Base-by-base conservation (phyloP, 371 early-diverging fungal species). In the Parasitella parasitica region DNA sequence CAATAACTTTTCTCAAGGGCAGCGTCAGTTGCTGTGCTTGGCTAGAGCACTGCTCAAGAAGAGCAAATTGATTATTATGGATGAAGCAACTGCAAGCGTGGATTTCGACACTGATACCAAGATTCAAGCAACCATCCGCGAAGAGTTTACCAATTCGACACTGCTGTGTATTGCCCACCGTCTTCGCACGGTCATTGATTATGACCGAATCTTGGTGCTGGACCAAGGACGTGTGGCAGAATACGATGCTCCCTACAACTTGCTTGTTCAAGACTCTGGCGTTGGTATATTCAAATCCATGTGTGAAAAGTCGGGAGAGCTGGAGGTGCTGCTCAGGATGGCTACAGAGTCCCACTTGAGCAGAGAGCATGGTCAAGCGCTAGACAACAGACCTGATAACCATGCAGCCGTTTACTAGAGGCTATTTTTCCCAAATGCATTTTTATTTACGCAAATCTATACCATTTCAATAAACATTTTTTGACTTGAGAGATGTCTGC, bases 111-210 rank as follows among this genome's bases (percentile, higher is more conserved):
- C 92, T 4, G 93, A 94, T 56, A 78, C 86, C 50, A 73, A 83
- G 70, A 92, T 95, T 62, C 94, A 93, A 61, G 67, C 80, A 28
- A 93, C 93, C 1, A 94, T 97, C 58, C 85, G 94, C 20, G 59
- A 75, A 24, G 89, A 90, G 58, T 90, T 89, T 67, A 59, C 61
- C 16, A 64, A 86, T 52, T 82, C 87, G 7, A 87, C 93, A 0
- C 66, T 91, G 39, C 61, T 93, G 34, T 86, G 88, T 55, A 90
- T 94, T 72, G 93, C 94, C 4, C 92, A 94, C 61, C 86, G 92
- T 6, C 79, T 93, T 66, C 83, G 89, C 67, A 94, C 94, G 0
- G 83, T 97, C 18, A 91, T 94, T 67, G 95, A 96, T 70, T 96
- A 92, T 57, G 95, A 95, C 74, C 80, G 82, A 35, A 86, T 96